phyloP scores from a whole-genome alignment of 2,329 filamentous ascomycete genomes.

The Colletotrichum shisoi region DNA sequence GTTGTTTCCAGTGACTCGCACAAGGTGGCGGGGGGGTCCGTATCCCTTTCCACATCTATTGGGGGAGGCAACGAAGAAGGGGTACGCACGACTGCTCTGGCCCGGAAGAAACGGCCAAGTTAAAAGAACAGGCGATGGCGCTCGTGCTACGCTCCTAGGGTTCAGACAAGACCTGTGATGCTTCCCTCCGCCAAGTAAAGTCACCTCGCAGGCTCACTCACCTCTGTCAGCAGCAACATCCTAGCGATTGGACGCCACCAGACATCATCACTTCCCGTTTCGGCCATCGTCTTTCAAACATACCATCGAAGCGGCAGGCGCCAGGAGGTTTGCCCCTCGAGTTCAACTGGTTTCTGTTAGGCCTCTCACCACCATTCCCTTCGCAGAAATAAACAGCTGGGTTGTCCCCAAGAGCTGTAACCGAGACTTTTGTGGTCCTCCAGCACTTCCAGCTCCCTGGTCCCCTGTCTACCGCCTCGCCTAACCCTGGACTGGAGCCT shows the following conservation, averaged over 20 bases:
- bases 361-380: slow-evolving; percentile 22
- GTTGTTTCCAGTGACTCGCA: slow-evolving; percentile 21
- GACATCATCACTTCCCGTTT: slow-evolving; percentile 20
- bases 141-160: slow-evolving; percentile 3
- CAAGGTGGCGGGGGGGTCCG: slow-evolving; percentile 12
- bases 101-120: slow-evolving; percentile 10
- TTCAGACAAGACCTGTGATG: slow-evolving; percentile 20
- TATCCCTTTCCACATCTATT: slow-evolving; percentile 9
- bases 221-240: slow-evolving; percentile 21
- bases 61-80: slow-evolving; percentile 8
- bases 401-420: slow-evolving; percentile 26
- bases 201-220: slow-evolving; percentile 3
- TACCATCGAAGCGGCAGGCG: slow-evolving; percentile 3
- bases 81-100: background rate
- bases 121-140: slow-evolving; percentile 9
- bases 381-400: slow-evolving; percentile 18
- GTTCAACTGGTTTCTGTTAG: slow-evolving; percentile 23
- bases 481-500: slow-evolving; percentile 35
- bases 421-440: slow-evolving; percentile 34
- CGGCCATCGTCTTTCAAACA: slow-evolving; percentile 7
- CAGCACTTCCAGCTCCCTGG: slow-evolving; percentile 24
- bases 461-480: slow-evolving; percentile 29
- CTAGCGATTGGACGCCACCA: slow-evolving; percentile 17
- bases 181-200: background rate
- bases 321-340: slow-evolving; percentile 29